phyloP scores from a whole-genome alignment of 306 rosid genomes.

The Quercus aquifolioides region DNA sequence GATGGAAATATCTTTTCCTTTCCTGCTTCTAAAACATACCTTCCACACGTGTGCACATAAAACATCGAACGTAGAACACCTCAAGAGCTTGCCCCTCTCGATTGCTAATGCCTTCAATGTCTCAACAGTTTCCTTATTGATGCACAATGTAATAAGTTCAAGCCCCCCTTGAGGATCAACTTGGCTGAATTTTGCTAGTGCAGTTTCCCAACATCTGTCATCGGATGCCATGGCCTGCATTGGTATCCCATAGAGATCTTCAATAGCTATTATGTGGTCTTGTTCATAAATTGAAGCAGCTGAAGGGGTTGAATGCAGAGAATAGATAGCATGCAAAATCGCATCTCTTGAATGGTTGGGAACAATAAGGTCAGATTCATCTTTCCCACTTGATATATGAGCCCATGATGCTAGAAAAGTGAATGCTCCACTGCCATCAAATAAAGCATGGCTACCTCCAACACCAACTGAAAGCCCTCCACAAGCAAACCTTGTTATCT shows the following conservation, averaged over 20 bases:
- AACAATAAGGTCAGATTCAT: background rate
- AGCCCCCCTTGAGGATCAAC: background rate
- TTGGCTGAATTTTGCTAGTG: conserved; percentile 6
- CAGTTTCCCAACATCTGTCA: conserved; percentile 25
- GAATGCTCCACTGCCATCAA: conserved; percentile 29
- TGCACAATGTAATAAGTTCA: conserved; percentile 6
- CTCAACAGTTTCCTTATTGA: conserved; percentile 14
- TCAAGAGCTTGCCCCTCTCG: conserved; percentile 22
- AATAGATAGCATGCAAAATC: background rate
- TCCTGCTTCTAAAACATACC: conserved; percentile 3
- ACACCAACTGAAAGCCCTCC: conserved; percentile 23
- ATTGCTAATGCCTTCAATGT: conserved; percentile 3
- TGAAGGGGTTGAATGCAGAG: background rate
- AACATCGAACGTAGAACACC: conserved; percentile 30
- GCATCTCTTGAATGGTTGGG: conserved; percentile 28
- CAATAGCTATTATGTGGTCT: conserved; percentile 18
- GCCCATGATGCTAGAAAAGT: conserved; percentile 29
- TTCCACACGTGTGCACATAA: conserved; percentile 28
- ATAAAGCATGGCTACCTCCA: conserved; percentile 27
- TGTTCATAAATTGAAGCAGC: conserved; percentile 20
- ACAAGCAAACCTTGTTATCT: conserved; percentile 26
- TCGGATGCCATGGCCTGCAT: conserved; percentile 22
- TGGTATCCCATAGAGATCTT: conserved; percentile 29
- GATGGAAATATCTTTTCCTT: background rate
- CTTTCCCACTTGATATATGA: conserved; percentile 16